Percentiles rank a stretch among this genome's conserved stretches.
Evolutionary conservation across 345 rosid species (phyloP).

Genomic region (Bruguiera gymnorhiza): DNA sequence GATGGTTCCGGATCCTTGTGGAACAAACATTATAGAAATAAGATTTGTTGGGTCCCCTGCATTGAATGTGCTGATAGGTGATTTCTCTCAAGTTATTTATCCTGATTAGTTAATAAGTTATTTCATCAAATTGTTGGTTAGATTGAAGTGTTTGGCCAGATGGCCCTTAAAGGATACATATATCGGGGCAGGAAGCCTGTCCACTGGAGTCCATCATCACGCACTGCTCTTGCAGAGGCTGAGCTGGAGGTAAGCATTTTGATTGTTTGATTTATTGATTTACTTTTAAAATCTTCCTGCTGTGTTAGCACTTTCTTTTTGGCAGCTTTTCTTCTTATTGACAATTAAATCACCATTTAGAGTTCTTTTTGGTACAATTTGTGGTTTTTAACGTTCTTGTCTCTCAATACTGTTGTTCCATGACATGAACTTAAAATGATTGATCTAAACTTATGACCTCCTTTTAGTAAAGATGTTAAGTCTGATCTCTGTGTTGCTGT

Average conservation of each 20-base stretch:
- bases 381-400: not conserved
- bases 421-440: not conserved
- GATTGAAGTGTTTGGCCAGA: conserved; percentile 91
- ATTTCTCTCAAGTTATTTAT: conserved; percentile 1
- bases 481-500: not conserved
- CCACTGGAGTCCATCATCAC: conserved; percentile 97
- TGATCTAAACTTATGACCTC: not conserved
- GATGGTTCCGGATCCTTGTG: no score
- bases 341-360: not conserved
- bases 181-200: conserved; percentile 96
- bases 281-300: not conserved
- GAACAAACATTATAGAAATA: not conserved
- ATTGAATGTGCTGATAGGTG: not conserved
- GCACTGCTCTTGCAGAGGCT: conserved; percentile 98
- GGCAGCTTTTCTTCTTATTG: not conserved
- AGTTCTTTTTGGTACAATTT: not conserved
- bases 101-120: conserved; percentile 11
- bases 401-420: not conserved
- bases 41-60: not conserved
- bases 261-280: not conserved
- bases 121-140: conserved; percentile 31
- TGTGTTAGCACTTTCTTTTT: not conserved
- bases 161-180: conserved; percentile 82
- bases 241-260: conserved; percentile 75
- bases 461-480: not conserved